Evolutionary conservation across 2,329 filamentous ascomycete species (phyloP), one percentile per base, ranked within the genome.

Genomic region (Penicillium concentricum): DNA sequence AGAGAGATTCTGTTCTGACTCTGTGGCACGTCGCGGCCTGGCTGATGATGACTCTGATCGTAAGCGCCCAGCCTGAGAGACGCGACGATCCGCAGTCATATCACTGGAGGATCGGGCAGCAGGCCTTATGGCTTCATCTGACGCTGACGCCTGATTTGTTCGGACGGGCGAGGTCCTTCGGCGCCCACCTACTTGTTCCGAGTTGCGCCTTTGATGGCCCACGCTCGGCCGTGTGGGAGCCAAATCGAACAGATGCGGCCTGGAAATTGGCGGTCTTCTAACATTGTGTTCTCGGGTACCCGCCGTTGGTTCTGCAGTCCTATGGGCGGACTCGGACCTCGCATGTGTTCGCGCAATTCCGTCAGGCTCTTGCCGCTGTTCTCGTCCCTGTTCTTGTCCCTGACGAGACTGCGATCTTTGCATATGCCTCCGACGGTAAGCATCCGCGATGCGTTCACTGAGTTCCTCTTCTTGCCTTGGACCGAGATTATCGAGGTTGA

Each of bases 401-500:
- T 67, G 69, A 44, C 67, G 66, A 30, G 67, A 64, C 28, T 61
- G 54, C 58, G 73, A 65, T 82, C 83, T 69, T 43, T 70, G 66
- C 58, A 70, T 70, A 68, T 95, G 91, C 30, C 91, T 82, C 59
- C 90, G 83, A 56, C 90, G 81, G 69, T 95, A 96, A 2, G 91
- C 91, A 67, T 95, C 90, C 2, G 92, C 92, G 65, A 97, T 96
- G 57, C 89, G 87, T 68, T 93, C 89, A 62, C 90, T 96, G 16
- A 97, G 85, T 68, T 95, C 91, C 67, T 97, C 92, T 69, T 97
- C 91, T 67, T 92, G 90, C 47, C 80, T 85, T 16, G 91, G 81
- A 60, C 93, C 92, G 52, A 97, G 86, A 61, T 92, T 92, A 67
- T 94, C 90, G 54, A 97, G 78, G 69, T 97, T 92, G 45, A 97